Evolutionary conservation across 1,284 basidiomycete species (phyloP).

Genomic region (Lentinula novae-zelandiae): DNA sequence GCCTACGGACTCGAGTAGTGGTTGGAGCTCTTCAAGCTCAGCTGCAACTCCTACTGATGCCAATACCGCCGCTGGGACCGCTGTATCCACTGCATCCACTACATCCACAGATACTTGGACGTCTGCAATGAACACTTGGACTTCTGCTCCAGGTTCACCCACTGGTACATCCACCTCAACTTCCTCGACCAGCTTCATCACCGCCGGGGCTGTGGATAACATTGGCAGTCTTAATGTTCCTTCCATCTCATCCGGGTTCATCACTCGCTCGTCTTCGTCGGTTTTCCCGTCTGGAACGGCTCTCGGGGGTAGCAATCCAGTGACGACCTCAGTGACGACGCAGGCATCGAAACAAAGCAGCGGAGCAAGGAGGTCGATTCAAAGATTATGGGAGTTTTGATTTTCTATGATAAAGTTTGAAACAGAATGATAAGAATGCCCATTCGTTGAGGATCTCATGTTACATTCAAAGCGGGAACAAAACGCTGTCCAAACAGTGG

Average conservation of each 20-base stretch:
- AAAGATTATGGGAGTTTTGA: slow-evolving; percentile 2
- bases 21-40: background rate
- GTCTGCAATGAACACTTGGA: background rate
- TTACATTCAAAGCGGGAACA: too few species aligned
- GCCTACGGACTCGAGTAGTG: background rate
- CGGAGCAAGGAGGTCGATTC: slow-evolving; percentile 1
- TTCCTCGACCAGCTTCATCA: background rate
- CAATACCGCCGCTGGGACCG: background rate
- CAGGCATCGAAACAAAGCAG: background rate
- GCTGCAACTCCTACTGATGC: background rate
- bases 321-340: background rate
- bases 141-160: background rate
- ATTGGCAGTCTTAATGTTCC: background rate
- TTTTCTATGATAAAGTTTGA: background rate
- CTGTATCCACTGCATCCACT: background rate
- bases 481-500: too few species aligned
- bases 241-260: background rate
- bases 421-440: background rate
- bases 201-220: background rate
- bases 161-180: background rate
- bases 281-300: background rate
- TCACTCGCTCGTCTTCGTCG: background rate
- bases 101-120: background rate
- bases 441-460: too few species aligned
- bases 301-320: background rate